Conservation (phyloP, 2,329 filamentous ascomycete genomes). For the Alternaria gansuensis region DNA sequence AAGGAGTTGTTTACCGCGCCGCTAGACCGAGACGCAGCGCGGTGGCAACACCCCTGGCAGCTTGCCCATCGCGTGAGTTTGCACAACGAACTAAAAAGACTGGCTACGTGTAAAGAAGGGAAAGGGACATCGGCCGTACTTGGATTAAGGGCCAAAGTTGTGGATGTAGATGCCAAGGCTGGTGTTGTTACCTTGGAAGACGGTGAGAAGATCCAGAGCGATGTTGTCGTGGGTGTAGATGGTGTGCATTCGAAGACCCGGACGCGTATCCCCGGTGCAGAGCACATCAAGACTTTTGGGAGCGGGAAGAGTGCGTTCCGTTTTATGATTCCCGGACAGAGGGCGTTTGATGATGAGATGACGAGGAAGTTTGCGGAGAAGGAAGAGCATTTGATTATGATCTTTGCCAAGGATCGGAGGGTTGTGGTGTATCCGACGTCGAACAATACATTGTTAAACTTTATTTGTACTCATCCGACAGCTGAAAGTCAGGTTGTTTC, state of each 20-base stretch:
- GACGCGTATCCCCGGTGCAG: conserved; percentile 35
- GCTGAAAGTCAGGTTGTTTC: conserved; percentile 37
- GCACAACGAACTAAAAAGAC: conserved; percentile 61
- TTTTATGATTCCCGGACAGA: conserved; percentile 62
- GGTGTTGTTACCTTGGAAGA: conserved; percentile 44
- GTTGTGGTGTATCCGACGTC: conserved; percentile 60
- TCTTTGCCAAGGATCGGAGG: conserved; percentile 55
- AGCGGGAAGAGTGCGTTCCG: conserved; percentile 67
- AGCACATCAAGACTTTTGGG: conserved; percentile 52
- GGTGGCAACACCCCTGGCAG: conserved; percentile 64
- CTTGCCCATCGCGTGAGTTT: conserved; percentile 64
- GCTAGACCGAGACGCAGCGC: conserved; percentile 50
- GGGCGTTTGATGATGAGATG: conserved; percentile 52
- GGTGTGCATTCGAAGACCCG: conserved; percentile 59
- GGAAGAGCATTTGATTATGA: conserved; percentile 57
- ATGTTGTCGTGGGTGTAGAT: conserved; percentile 65
- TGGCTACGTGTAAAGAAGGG: conserved; percentile 54
- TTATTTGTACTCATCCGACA: conserved; percentile 55
- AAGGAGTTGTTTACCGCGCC: conserved; percentile 50
- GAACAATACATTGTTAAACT: conserved; percentile 60
- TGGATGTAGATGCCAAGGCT: conserved; percentile 53
- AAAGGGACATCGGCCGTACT: conserved; percentile 52
- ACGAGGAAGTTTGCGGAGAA: conserved; percentile 52
- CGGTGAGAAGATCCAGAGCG: conserved; percentile 57
- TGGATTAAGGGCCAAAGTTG: conserved; percentile 56